Base-by-base conservation (phyloP, 2,329 filamentous ascomycete genomes). In the Xylariales sp. region DNA sequence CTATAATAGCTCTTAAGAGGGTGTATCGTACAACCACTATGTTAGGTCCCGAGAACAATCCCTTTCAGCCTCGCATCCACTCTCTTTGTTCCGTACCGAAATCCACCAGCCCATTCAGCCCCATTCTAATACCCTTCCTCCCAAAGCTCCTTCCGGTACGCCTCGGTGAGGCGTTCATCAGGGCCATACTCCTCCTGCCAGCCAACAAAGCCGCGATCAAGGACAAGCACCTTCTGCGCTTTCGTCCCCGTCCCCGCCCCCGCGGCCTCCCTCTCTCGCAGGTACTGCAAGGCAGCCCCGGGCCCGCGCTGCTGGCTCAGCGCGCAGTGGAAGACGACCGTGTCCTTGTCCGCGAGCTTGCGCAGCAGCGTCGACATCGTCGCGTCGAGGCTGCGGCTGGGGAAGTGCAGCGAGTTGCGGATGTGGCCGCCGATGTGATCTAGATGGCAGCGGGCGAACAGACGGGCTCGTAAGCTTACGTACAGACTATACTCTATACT, bases 401-500 rank as follows among this genome's bases (percentile, higher is more conserved):
- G 94, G 12, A 93, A 86, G 84, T 97, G 93, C 59, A 86, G 88
- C 41, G 90, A 92, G 67, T 89, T 88, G 67, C 85, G 85, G 80
- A 98, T 97, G 81, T 97, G 94, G 39, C 95, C 95, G 72, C 95
- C 95, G 55, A 97, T 86, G 80, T 96, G 90, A 81, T 98, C 95
- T 93, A 28, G 34, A 43, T 23, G 23, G 23, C 23, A 23, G 23
- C 23, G 23, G 23, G 1, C 23, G 23, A 32, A 2, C 6, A 9
- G 5, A n/a, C 4, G 8, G 5, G 48, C 53, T 30, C 3, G 18
- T 34, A 8, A 48, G 36, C 23, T 8, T 45, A 8, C 1, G 16
- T 30, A n/a, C 23, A 2, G 23, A 23, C 23, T 23, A 23, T 23
- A 23, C 23, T 23, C 23, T 23, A 23, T 23, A 23, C 23, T 23